A percentile compares a stretch with the other conserved stretches of the same genome.
These are phyloP conservation scores for Trichoderma gracile DNA, from an alignment of 2,329 filamentous ascomycete species.

Conservation along the genomic window DNA sequence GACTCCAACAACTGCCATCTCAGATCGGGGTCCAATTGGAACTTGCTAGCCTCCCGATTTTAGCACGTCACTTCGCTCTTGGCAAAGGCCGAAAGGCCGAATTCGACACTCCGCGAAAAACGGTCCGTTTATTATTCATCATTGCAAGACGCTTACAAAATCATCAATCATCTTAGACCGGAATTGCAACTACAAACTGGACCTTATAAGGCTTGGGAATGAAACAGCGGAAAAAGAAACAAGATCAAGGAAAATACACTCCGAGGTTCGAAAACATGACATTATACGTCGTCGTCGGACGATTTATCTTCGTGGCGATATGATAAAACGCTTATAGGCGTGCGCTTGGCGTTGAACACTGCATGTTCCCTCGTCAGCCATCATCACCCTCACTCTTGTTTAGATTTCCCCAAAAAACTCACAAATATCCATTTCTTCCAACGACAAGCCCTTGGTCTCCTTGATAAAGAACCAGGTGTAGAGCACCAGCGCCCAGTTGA, in stretches of 20 bases:
- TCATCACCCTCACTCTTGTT: neutral
- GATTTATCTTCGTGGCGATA: conserved; percentile 21
- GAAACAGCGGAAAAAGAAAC: neutral
- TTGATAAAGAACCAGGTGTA: conserved; percentile 26
- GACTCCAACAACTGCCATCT: neutral
- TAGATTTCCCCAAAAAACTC: neutral
- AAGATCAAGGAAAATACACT: too few relatives aligned
- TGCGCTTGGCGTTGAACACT: conserved; percentile 31
- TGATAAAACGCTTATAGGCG: conserved; percentile 25
- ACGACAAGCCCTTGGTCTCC: conserved; percentile 32
- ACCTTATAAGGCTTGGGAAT: too few relatives aligned
- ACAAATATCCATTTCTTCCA: conserved; percentile 34
- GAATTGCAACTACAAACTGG: too few relatives aligned
- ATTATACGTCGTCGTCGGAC: conserved; percentile 19
- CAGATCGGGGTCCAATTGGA: neutral
- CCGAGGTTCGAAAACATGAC: too few relatives aligned
- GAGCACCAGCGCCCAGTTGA: conserved; percentile 24
- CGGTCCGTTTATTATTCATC: conserved; percentile 5
- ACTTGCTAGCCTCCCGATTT: neutral
- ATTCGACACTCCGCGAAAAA: neutral
- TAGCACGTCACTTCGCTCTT: conserved; percentile 14
- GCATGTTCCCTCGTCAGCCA: neutral
- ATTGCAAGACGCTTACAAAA: conserved; percentile 9
- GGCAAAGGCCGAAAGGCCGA: conserved; percentile 18
- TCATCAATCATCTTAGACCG: conserved; percentile 8